These are phyloP conservation scores for Mrakia frigida DNA, from an alignment of 768 basidiomycete species.

Conservation along the genomic window DNA sequence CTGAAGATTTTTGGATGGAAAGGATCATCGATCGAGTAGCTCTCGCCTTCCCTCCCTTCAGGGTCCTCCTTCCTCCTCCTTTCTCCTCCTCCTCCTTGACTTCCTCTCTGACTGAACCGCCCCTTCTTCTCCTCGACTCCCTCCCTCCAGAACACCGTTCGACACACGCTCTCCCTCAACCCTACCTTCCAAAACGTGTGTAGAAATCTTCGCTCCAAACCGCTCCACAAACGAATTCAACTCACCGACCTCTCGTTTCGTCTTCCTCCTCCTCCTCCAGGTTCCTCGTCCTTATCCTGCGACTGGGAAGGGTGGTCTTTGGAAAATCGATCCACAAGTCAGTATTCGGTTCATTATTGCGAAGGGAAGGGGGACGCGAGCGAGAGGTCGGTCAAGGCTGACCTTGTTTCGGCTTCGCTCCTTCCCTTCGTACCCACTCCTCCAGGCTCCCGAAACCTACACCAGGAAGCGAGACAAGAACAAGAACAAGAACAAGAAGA, in stretches of 20 bases:
- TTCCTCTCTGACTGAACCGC: neutral
- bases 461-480: slow-evolving; percentile 22
- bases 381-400: neutral
- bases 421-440: neutral
- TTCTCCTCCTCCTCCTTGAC: neutral
- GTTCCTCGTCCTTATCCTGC: neutral
- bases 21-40: neutral
- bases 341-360: neutral
- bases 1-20: neutral
- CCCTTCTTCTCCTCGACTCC: too few species aligned
- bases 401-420: neutral
- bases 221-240: too few species aligned
- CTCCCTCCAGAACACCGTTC: slow-evolving; percentile 12
- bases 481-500: neutral
- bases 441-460: slow-evolving; percentile 19
- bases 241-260: neutral
- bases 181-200: slow-evolving; percentile 19
- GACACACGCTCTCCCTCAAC: slow-evolving; percentile 20
- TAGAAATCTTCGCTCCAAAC: neutral
- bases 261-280: neutral
- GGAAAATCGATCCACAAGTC: slow-evolving; percentile 12
- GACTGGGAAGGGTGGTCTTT: slow-evolving; percentile 16
- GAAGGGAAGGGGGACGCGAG: neutral
- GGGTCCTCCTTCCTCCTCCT: neutral
- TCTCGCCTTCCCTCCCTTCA: neutral